Evolutionary conservation across 148 eudicot genomes (phyloP).

Genomic region (Silene latifolia): DNA sequence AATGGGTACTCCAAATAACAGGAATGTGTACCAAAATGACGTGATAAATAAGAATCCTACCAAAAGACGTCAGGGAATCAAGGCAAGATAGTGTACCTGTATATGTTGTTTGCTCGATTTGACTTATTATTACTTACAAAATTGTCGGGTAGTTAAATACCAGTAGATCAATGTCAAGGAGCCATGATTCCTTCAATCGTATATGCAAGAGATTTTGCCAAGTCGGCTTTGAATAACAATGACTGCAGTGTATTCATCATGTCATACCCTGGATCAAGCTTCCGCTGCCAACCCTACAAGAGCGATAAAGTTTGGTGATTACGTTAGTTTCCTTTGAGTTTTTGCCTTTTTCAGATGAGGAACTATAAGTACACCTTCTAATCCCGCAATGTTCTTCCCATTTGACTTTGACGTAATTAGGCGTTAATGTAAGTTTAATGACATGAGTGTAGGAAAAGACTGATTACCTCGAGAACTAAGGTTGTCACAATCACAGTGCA

Average conservation of each 20-base stretch:
- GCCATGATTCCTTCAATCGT: conserved; percentile 93
- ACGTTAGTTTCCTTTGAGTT: neutral
- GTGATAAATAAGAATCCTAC: conserved; percentile 5
- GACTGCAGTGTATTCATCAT: conserved; percentile 82
- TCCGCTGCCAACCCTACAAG: conserved; percentile 89
- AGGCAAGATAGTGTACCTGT: neutral
- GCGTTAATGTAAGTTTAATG: too few species aligned
- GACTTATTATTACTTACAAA: conserved; percentile 29
- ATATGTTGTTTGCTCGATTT: conserved; percentile 13
- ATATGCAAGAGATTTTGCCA: conserved; percentile 80
- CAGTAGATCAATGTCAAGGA: conserved; percentile 34
- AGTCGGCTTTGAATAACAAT: conserved; percentile 69
- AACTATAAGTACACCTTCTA: neutral
- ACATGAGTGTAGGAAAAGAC: neutral
- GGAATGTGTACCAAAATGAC: conserved; percentile 18
- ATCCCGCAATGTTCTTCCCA: too few species aligned
- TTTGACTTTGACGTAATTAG: neutral
- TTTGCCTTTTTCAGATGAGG: neutral
- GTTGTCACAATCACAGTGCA: conserved; percentile 42
- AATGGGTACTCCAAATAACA: neutral
- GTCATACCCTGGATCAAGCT: conserved; percentile 86
- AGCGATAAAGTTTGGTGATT: neutral
- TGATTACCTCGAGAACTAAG: conserved; percentile 41
- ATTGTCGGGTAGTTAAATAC: conserved; percentile 19
- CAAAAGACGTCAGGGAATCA: neutral